phyloP scores from a whole-genome alignment of 139 green algal species.

The Gonium pectorale region DNA sequence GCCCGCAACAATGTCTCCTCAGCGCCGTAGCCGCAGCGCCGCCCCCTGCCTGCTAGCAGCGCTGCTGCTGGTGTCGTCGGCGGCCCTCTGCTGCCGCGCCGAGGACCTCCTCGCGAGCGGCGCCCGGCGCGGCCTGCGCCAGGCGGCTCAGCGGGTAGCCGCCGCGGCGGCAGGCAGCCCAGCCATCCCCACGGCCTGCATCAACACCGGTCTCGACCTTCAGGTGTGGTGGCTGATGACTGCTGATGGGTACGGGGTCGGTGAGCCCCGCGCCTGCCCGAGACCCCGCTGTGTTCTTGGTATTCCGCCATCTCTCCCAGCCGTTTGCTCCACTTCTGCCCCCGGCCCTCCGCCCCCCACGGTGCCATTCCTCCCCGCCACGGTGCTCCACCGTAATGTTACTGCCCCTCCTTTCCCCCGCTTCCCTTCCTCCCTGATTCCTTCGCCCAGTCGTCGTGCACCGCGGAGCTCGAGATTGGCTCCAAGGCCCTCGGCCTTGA shows the following conservation, averaged over 20 bases:
- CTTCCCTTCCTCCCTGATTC: not conserved
- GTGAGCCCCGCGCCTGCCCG: too few species aligned
- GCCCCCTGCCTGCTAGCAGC: not conserved
- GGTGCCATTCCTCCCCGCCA: too few species aligned
- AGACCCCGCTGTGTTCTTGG: not conserved
- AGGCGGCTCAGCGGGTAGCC: too few species aligned
- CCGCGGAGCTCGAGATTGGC: constrained; percentile 12
- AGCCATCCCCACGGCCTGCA: constrained; percentile 2
- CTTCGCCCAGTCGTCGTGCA: constrained; percentile 15
- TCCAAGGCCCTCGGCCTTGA: constrained; percentile 23
- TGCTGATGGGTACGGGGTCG: too few species aligned
- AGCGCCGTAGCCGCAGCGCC: not conserved
- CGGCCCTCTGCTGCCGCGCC: not conserved
- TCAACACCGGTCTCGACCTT: constrained; percentile 15
- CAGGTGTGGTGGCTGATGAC: not conserved
- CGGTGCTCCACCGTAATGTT: too few species aligned
- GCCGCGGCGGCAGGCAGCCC: too few species aligned
- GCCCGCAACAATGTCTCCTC: too few species aligned
- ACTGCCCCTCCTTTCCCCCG: not conserved
- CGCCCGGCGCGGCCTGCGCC: not conserved
- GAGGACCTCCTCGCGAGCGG: not conserved
- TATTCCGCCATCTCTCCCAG: not conserved
- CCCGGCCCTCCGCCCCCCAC: not conserved
- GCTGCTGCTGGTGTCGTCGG: not conserved
- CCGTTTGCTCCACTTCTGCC: not conserved